Percentiles rank a stretch among this genome's conserved stretches.
Conservation (phyloP, 1,284 basidiomycete genomes). For the Rhodotorula sp. region DNA sequence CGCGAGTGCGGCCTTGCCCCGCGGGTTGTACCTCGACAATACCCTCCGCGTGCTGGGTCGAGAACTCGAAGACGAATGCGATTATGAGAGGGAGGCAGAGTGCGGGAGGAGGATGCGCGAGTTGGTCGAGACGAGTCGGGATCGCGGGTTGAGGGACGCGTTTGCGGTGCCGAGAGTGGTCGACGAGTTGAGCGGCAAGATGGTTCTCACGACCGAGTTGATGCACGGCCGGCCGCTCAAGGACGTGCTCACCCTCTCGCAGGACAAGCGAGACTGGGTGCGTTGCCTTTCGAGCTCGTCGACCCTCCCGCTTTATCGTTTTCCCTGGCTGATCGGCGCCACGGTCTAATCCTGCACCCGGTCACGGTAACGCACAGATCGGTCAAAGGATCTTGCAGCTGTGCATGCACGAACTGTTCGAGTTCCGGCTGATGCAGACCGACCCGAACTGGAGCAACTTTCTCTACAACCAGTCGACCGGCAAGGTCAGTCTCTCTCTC, state of each 20-base stretch:
- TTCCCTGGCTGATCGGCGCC: too few relatives aligned
- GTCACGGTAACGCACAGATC: conserved; percentile 73
- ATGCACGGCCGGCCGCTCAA: conserved; percentile 78
- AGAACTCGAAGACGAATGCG: conserved; percentile 92
- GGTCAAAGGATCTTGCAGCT: conserved; percentile 77
- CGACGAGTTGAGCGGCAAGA: conserved; percentile 70
- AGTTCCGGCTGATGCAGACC: conserved; percentile 93
- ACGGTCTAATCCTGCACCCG: too few relatives aligned
- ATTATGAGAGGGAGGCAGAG: conserved; percentile 83
- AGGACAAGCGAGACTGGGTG: conserved; percentile 73
- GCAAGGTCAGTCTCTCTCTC: conserved; percentile 51
- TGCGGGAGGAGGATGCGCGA: conserved; percentile 66
- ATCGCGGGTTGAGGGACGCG: conserved; percentile 40
- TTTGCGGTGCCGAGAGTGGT: conserved; percentile 83
- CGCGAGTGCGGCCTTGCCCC: conserved; percentile 76
- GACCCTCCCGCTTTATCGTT: too few relatives aligned
- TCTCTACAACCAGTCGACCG: conserved; percentile 70
- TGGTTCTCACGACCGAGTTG: conserved; percentile 85
- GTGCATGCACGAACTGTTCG: conserved; percentile 85
- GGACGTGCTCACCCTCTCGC: conserved; percentile 60
- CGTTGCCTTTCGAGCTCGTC: too few relatives aligned
- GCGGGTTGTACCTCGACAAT: conserved; percentile 82
- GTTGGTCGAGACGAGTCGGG: conserved; percentile 57
- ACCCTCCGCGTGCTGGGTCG: conserved; percentile 84
- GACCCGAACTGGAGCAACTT: conserved; percentile 99